Conservation (phyloP, 371 early-diverging fungal species). For the Dipsacomyces acuminosporus region DNA sequence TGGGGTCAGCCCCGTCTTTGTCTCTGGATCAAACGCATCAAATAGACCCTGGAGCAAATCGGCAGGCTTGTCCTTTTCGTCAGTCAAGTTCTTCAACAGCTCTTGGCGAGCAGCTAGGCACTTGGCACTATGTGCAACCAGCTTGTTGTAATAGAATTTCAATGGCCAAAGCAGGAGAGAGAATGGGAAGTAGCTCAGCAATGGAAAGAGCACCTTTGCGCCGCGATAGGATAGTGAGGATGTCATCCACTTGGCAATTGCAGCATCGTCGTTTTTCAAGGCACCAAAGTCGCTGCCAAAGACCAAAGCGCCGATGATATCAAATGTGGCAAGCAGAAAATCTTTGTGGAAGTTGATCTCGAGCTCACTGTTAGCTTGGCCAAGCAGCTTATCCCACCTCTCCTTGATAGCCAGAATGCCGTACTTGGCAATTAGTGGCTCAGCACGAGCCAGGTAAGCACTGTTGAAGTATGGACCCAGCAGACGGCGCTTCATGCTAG, state of each 20-base stretch:
- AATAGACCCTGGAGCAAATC: slow-evolving; percentile 13
- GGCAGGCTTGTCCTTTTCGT: too few species aligned
- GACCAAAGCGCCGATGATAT: slow-evolving; percentile 29
- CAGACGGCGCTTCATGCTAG: slow-evolving; percentile 29
- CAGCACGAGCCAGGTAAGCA: slow-evolving; percentile 24
- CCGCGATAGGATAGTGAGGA: too few species aligned
- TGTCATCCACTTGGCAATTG: slow-evolving; percentile 26
- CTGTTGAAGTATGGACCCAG: slow-evolving; percentile 31
- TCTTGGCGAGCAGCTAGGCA: too few species aligned
- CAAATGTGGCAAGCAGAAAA: slow-evolving; percentile 33
- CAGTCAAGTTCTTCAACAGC: too few species aligned
- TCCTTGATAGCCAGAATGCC: slow-evolving; percentile 20
- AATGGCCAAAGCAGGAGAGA: too few species aligned
- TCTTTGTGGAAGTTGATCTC: slow-evolving; percentile 37
- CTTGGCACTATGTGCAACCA: too few species aligned
- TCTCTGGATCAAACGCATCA: slow-evolving; percentile 1
- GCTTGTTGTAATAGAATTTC: too few species aligned
- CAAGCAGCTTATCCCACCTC: slow-evolving; percentile 24
- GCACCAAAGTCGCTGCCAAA: slow-evolving; percentile 29
- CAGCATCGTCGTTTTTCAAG: slow-evolving; percentile 17
- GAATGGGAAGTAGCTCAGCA: too few species aligned
- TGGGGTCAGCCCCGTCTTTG: not conserved
- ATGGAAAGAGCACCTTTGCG: too few species aligned
- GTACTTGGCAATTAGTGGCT: slow-evolving; percentile 26
- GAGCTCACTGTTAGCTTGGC: slow-evolving; percentile 1